Evolutionary conservation across 495 filamentous ascomycete species (phyloP).

Genomic region (Trichocladium antarcticum): DNA sequence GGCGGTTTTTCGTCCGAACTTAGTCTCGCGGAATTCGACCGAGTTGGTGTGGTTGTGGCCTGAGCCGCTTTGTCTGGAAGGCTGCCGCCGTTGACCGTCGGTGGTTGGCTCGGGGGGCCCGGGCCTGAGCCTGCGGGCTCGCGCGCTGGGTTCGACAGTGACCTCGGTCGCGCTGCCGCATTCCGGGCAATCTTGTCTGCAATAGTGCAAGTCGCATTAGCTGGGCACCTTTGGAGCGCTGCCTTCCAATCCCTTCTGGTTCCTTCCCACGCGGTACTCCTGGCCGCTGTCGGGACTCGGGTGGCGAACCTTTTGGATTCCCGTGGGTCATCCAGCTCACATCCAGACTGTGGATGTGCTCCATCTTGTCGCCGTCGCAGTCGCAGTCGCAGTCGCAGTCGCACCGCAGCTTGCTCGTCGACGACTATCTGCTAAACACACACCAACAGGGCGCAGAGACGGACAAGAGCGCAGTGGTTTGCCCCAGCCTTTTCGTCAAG

Average conservation of each 20-base stretch:
- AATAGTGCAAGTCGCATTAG: background rate
- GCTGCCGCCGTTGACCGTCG: constrained; percentile 8
- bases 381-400: too few relatives aligned
- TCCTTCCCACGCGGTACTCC: background rate
- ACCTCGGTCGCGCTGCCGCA: constrained; percentile 11
- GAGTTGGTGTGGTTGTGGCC: constrained; percentile 20
- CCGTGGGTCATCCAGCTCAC: constrained; percentile 55
- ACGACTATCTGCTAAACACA: background rate
- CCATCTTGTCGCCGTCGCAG: constrained; percentile 49
- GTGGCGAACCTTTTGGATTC: constrained; percentile 36
- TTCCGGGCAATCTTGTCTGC: constrained; percentile 19
- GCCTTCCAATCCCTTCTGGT: background rate
- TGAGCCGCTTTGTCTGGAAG: constrained; percentile 3
- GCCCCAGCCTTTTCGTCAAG: too few relatives aligned
- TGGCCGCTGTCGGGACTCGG: too few relatives aligned
- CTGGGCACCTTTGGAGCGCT: background rate
- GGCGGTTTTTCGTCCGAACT: constrained; percentile 14
- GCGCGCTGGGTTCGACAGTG: constrained; percentile 15
- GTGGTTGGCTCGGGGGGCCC: constrained; percentile 1
- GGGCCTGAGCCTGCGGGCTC: constrained; percentile 9
- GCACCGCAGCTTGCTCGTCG: background rate
- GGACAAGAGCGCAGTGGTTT: too few relatives aligned
- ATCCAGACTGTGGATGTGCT: constrained; percentile 53
- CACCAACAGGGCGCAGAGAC: too few relatives aligned
- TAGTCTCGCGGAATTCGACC: constrained; percentile 22